These are phyloP conservation scores for Colletotrichum ledebouriae DNA, from an alignment of 2,329 filamentous ascomycete species.

Conservation along the genomic window DNA sequence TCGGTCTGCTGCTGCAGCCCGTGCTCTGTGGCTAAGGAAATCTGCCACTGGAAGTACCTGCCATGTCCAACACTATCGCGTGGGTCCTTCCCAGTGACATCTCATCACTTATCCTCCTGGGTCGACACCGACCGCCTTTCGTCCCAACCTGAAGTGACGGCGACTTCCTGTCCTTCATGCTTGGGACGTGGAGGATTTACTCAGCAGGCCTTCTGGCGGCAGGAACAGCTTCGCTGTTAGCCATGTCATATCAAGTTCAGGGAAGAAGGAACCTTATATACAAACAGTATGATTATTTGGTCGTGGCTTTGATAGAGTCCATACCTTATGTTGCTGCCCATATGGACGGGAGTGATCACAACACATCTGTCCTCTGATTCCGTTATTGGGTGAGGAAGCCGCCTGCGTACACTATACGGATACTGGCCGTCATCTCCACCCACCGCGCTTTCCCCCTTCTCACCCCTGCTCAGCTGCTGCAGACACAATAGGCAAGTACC, in stretches of 20 bases:
- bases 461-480: constrained; percentile 33
- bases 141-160: constrained; percentile 16
- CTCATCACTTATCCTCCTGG: constrained; percentile 16
- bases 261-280: no score
- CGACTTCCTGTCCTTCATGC: not conserved
- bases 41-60: constrained; percentile 36
- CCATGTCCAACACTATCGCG: constrained; percentile 40
- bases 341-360: constrained; percentile 24
- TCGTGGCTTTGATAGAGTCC: constrained; percentile 16
- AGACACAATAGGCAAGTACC: constrained; percentile 42
- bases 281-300: not conserved
- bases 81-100: constrained; percentile 27
- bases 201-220: not conserved
- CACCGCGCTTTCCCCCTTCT: constrained; percentile 17
- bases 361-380: constrained; percentile 21
- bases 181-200: not conserved
- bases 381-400: constrained; percentile 34
- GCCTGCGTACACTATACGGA: no score
- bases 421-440: constrained; percentile 26
- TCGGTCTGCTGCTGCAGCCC: constrained; percentile 13
- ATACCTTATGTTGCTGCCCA: no score
- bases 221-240: constrained; percentile 11
- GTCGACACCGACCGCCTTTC: constrained; percentile 29
- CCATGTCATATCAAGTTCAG: constrained; percentile 8
- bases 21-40: constrained; percentile 32